Evolutionary conservation across 495 filamentous ascomycete genomes (phyloP), one percentile per base, ranked within the genome.

Genomic region (Penicillium cinerascens): DNA sequence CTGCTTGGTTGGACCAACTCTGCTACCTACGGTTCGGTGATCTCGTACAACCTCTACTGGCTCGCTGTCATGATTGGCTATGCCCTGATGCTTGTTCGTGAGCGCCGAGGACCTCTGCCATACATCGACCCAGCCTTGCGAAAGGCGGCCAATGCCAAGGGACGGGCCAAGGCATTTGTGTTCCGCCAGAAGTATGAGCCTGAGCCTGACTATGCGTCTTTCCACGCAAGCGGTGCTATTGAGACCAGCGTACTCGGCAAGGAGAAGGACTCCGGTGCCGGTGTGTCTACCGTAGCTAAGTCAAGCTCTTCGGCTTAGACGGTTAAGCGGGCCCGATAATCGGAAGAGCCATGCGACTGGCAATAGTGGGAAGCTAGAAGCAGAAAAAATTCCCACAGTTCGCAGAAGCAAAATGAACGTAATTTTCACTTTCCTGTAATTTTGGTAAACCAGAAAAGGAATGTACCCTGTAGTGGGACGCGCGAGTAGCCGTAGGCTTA

Each of bases 11-110:
- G 92, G 92, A 82, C 84, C 51, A 96, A 96, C 68, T 88, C 87
- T 0, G 92, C 89, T 1, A 92, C 89, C 0, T 90, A 92, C 49
- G 88, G 77, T 7, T 77, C 76, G 0, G 87, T 93, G 36, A 83
- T 97, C 52, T 82, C 86, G 4, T 97, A 97, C 72, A 95, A 96
- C 60, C 22, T 95, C 4, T 97, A 95, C 74, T 97, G 77, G 73
- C 81, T 95, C 15, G 43, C 42, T 17, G 56, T 71, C 6, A 67
- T 66, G 44, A 21, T 67, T 13, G 59, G 48, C 29, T 66, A 61
- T 22, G 53, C 33, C 0, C 18, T 54, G 49, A 66, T 69, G 66
- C 45, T 61, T 23, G 62, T 59, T 38, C 55, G 60, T 16, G 66
- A 69, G 56, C 49, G 51, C 2, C 47, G 52, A 1, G 66, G 64